A percentile compares a stretch with the other conserved stretches of the same genome.
These are phyloP conservation scores for Lentinula lateritia DNA, from an alignment of 768 basidiomycete species.

Conservation along the genomic window DNA sequence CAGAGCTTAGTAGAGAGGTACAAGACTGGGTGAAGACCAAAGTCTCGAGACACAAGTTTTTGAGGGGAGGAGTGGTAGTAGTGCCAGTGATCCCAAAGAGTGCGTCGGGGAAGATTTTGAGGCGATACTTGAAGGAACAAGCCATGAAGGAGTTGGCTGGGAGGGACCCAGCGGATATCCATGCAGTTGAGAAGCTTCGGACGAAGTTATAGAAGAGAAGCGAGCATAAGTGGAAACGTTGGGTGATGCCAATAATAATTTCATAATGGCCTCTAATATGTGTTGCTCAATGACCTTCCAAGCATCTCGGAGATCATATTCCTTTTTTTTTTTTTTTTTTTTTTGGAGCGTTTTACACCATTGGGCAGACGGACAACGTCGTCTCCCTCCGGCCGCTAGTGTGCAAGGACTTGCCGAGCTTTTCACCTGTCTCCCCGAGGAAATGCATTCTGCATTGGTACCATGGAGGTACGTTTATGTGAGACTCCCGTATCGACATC, in stretches of 20 bases:
- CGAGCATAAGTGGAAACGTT: too few species aligned
- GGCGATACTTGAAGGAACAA: constrained; percentile 66
- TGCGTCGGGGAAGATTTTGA: constrained; percentile 83
- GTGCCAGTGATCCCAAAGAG: constrained; percentile 69
- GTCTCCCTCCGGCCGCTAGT: too few species aligned
- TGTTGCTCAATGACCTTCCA: background rate
- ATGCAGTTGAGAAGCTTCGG: background rate
- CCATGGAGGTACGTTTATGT: too few species aligned
- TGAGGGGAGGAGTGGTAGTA: constrained; percentile 69
- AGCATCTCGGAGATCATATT: too few species aligned
- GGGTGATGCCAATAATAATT: background rate
- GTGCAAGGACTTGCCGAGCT: too few species aligned
- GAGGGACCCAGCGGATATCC: background rate
- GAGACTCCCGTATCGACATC: too few species aligned
- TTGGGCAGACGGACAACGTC: too few species aligned
- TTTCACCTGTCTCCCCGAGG: too few species aligned
- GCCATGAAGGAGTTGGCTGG: constrained; percentile 47
- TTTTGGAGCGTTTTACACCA: too few species aligned
- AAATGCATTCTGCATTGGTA: too few species aligned
- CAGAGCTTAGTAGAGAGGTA: constrained; percentile 42
- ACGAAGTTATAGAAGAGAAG: background rate
- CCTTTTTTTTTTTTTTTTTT: too few species aligned
- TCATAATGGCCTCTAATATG: background rate
- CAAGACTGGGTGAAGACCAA: constrained; percentile 59
- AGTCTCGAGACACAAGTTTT: constrained; percentile 70